These are phyloP conservation scores for Tolypocladium amazonense DNA, from an alignment of 2,329 filamentous ascomycete species.

Conservation along the genomic window DNA sequence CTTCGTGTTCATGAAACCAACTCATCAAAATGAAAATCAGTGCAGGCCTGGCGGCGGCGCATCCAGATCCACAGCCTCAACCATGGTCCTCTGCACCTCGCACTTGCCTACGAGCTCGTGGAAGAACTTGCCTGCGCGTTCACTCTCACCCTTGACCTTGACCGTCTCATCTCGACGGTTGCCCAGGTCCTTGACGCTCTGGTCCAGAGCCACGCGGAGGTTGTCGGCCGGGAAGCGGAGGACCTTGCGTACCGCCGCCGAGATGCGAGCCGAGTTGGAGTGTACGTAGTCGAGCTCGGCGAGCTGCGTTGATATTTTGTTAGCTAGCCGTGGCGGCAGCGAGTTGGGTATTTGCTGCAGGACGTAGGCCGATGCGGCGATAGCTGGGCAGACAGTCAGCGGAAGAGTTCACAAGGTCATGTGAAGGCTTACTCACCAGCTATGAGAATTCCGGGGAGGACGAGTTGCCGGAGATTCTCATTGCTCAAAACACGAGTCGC, in stretches of 20 bases:
- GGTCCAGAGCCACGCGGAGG: constrained; percentile 71
- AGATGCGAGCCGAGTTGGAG: constrained; percentile 74
- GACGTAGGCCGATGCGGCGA: constrained; percentile 69
- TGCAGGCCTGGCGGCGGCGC: constrained; percentile 31
- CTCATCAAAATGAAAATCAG: constrained; percentile 11
- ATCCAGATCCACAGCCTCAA: constrained; percentile 45
- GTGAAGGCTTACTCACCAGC: constrained; percentile 51
- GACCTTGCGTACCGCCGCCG: constrained; percentile 76
- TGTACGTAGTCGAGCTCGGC: constrained; percentile 85
- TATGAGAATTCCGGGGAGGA: constrained; percentile 69
- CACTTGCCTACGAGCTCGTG: constrained; percentile 66
- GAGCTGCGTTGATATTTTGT: constrained; percentile 76
- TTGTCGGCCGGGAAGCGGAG: constrained; percentile 81
- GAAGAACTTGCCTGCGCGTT: constrained; percentile 85
- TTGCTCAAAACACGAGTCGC: constrained; percentile 72
- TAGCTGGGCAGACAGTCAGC: constrained; percentile 34
- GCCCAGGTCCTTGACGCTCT: constrained; percentile 74
- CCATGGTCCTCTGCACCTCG: constrained; percentile 36
- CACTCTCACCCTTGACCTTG: constrained; percentile 73
- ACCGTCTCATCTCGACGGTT: constrained; percentile 70
- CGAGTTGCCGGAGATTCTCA: constrained; percentile 68
- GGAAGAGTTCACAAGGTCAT: neutral
- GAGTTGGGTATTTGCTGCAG: constrained; percentile 81
- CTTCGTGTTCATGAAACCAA: neutral
- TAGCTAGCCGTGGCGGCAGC: constrained; percentile 72